Conservation (phyloP, 306 rosid genomes). For the barrel medic (Medicago truncatula) region MtrunA17r5.0-ANR NC_053046.1:44720001-44720500, state of each 20-base stretch:
- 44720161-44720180: not conserved
- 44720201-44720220: not conserved
- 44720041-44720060: no score
- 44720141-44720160: not conserved
- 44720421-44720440: not conserved
- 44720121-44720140: not conserved
- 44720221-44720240: not conserved
- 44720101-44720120: conserved; percentile 1
- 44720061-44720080: conserved; percentile 18
- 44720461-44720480: not conserved
- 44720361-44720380: not conserved
- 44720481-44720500: not conserved
- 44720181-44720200: not conserved
- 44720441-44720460: not conserved
- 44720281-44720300: not conserved
- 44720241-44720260: not conserved
- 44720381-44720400: conserved; percentile 3
- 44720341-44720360: not conserved
- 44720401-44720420: not conserved
- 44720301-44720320: not conserved
- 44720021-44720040: conserved; percentile 36
- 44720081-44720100: conserved; percentile 10
- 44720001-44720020: conserved; percentile 31
- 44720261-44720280: not conserved
- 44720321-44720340: not conserved